Conservation (phyloP, 495 filamentous ascomycete species). For the Aspergillus panamensis region DNA sequence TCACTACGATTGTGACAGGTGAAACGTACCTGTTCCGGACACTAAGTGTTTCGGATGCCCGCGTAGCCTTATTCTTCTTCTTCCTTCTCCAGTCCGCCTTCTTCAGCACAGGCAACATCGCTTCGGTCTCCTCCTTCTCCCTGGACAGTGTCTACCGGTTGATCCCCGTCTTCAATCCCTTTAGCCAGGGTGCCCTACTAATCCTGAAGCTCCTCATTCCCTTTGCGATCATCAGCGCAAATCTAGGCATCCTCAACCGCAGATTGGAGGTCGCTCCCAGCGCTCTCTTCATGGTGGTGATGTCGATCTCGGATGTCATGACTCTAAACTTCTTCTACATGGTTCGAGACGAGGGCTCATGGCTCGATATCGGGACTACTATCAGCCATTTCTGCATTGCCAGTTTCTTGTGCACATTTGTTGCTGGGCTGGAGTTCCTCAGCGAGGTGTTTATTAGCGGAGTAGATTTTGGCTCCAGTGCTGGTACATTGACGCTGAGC, state of each 20-base stretch:
- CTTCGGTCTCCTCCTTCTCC: conserved; percentile 90
- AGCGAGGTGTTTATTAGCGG: conserved; percentile 82
- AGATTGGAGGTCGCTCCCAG: conserved; percentile 74
- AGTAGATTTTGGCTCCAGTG: conserved; percentile 58
- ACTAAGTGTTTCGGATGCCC: conserved; percentile 74
- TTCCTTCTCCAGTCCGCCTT: conserved; percentile 92
- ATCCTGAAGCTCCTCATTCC: conserved; percentile 90
- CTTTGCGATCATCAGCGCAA: conserved; percentile 89
- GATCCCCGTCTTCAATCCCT: conserved; percentile 92
- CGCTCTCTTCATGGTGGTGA: conserved; percentile 91
- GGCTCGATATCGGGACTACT: conserved; percentile 95
- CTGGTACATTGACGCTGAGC: conserved; percentile 1
- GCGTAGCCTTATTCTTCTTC: conserved; percentile 91
- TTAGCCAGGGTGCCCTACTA: conserved; percentile 83
- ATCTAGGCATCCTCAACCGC: conserved; percentile 90
- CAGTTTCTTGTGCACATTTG: conserved; percentile 84
- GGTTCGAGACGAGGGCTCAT: conserved; percentile 91
- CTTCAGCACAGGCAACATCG: conserved; percentile 96
- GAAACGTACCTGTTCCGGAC: conserved; percentile 58
- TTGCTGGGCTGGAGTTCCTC: conserved; percentile 79
- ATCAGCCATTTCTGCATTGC: conserved; percentile 95
- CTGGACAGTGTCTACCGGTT: conserved; percentile 87
- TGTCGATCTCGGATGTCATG: conserved; percentile 86
- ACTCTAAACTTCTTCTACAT: conserved; percentile 98
- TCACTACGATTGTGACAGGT: conserved; percentile 31